Conservation (phyloP, 108 stramenopile genomes). For the Fragilariopsis cylindrus region DNA sequence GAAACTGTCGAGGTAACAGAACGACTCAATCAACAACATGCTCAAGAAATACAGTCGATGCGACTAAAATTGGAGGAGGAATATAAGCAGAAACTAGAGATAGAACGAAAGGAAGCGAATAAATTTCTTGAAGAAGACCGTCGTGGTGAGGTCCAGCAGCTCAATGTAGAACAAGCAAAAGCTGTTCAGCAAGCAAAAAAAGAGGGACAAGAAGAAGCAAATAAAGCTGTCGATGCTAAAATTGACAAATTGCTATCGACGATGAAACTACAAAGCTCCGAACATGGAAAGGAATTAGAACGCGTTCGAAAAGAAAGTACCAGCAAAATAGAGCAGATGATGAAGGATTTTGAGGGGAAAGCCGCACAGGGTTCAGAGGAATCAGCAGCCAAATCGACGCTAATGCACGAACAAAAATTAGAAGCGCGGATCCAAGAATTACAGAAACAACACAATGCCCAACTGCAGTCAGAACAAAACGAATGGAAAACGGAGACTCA, state of each 20-base stretch:
- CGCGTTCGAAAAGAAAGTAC: slow-evolving; percentile 23
- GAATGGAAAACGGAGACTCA: slow-evolving; percentile 18
- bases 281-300: slow-evolving; percentile 36
- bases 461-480: slow-evolving; percentile 25
- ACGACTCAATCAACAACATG: slow-evolving; percentile 22
- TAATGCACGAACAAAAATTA: slow-evolving; percentile 10
- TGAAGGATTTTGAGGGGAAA: slow-evolving; percentile 20
- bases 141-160: slow-evolving; percentile 21
- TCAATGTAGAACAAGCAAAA: slow-evolving; percentile 21
- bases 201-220: slow-evolving; percentile 33
- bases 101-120: slow-evolving; percentile 8
- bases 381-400: slow-evolving; percentile 5
- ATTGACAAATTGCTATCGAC: slow-evolving; percentile 35
- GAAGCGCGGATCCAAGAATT: slow-evolving; percentile 22
- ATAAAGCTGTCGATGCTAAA: slow-evolving; percentile 32
- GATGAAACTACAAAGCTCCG: slow-evolving; percentile 29
- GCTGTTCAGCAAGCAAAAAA: slow-evolving; percentile 36
- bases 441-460: slow-evolving; percentile 25
- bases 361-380: slow-evolving; percentile 17
- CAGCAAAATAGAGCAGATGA: slow-evolving; percentile 32
- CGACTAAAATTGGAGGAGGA: slow-evolving; percentile 12
- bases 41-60: slow-evolving; percentile 33
- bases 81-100: slow-evolving; percentile 4
- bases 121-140: slow-evolving; percentile 11
- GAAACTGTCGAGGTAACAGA: slow-evolving; percentile 3